Conservation (phyloP, 176 grass and related monocot species). For the Avena eriantha region DNA sequence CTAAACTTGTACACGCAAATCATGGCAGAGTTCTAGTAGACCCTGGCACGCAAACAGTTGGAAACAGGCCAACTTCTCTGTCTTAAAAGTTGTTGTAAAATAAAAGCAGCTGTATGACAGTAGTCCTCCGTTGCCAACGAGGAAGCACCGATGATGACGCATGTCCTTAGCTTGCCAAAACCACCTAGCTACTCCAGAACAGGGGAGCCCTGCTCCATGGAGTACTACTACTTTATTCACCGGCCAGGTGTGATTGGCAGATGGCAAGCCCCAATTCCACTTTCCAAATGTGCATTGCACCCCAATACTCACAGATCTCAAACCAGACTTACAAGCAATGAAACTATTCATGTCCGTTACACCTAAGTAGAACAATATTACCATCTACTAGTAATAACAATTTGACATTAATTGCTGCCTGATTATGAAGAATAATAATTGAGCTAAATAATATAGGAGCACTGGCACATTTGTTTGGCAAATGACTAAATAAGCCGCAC, state of each 20-base stretch:
- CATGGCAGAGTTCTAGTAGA: slow-evolving; percentile 22
- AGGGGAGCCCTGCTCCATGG: background rate
- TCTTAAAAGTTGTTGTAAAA: background rate
- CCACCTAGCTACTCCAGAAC: background rate
- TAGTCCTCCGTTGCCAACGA: background rate
- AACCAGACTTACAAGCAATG: background rate
- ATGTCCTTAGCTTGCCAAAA: background rate
- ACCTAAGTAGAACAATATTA: background rate
- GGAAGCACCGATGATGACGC: background rate
- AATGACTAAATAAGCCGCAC: slow-evolving; percentile 26
- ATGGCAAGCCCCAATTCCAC: background rate
- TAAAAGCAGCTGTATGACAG: background rate
- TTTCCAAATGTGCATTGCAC: background rate
- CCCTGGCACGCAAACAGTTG: background rate
- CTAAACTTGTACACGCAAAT: background rate
- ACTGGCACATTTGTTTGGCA: background rate
- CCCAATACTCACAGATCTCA: background rate
- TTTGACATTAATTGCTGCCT: background rate
- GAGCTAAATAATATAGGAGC: background rate
- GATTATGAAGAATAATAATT: background rate
- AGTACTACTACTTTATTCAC: slow-evolving; percentile 6
- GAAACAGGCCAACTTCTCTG: background rate
- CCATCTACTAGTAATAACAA: background rate
- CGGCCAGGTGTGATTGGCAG: background rate
- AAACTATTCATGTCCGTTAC: background rate